phyloP scores from a whole-genome alignment of 2,329 filamentous ascomycete genomes.

The Arthrobotrys entomopaga region DNA sequence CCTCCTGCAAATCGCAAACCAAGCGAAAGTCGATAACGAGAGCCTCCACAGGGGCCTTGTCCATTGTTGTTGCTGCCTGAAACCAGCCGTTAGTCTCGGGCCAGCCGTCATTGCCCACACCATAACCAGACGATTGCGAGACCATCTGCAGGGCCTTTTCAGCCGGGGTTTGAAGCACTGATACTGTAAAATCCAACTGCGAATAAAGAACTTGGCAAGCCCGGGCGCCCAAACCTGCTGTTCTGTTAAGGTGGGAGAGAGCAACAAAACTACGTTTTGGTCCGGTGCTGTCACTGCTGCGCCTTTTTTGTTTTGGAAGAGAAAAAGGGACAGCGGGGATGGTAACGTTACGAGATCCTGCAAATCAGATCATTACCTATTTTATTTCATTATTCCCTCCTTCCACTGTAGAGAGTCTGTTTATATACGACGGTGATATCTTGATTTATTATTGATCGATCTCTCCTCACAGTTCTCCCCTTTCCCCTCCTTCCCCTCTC shows the following conservation, averaged over 20 bases:
- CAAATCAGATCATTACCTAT: too few species aligned
- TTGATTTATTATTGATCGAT: background rate
- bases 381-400: too few species aligned
- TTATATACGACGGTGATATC: background rate
- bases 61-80: constrained; percentile 13
- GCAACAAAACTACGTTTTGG: constrained; percentile 24
- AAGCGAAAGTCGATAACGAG: background rate
- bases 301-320: constrained; percentile 30
- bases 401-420: background rate
- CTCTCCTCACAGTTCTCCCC: background rate
- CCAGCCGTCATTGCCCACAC: too few species aligned
- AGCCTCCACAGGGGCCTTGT: constrained; percentile 6
- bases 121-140: too few species aligned
- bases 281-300: constrained; percentile 12
- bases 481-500: background rate
- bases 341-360: too few species aligned
- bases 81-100: too few species aligned
- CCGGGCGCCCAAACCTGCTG: too few species aligned
- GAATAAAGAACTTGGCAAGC: too few species aligned
- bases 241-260: too few species aligned
- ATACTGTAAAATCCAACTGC: too few species aligned
- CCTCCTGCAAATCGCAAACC: background rate
- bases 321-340: background rate
- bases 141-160: too few species aligned
- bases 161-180: too few species aligned